Percentiles rank a stretch among this genome's conserved stretches.
Evolutionary conservation across 2,329 filamentous ascomycete genomes (phyloP).

Genomic region (Fusarium odoratissimum): DNA sequence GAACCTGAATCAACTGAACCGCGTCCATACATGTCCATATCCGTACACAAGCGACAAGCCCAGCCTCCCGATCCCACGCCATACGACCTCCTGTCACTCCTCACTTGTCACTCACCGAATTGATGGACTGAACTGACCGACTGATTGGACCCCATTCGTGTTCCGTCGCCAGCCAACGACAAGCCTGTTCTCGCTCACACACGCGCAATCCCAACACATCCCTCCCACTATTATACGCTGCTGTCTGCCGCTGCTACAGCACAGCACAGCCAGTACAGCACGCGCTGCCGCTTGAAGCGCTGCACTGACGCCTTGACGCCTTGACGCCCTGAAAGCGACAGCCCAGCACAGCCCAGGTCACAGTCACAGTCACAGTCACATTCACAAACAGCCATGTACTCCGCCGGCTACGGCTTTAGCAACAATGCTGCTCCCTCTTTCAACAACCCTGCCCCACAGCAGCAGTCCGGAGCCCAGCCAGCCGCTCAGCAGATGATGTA

Average conservation of each 20-base stretch:
- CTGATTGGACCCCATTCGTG: slow-evolving; percentile 31
- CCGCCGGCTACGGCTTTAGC: slow-evolving; percentile 65
- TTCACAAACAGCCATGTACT: slow-evolving; percentile 58
- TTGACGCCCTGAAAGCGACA: slow-evolving; percentile 22
- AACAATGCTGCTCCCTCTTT: slow-evolving; percentile 64
- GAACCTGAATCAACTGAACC: slow-evolving; percentile 41
- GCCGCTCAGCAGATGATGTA: slow-evolving; percentile 68
- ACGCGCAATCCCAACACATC: slow-evolving; percentile 23
- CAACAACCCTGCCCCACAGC: slow-evolving; percentile 57
- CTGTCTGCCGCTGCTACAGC: slow-evolving; percentile 28
- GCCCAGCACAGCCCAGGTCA: slow-evolving; percentile 2
- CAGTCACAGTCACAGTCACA: slow-evolving; percentile 2
- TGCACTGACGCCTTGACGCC: slow-evolving; percentile 37
- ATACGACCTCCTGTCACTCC: slow-evolving; percentile 20
- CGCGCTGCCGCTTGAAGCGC: slow-evolving; percentile 38
- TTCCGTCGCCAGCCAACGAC: slow-evolving; percentile 36
- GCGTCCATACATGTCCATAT: slow-evolving; percentile 38
- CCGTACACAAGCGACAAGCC: slow-evolving; percentile 42
- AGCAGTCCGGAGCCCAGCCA: slow-evolving; percentile 54
- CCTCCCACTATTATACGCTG: slow-evolving; percentile 17
- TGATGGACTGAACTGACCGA: slow-evolving; percentile 17
- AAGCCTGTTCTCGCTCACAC: slow-evolving; percentile 31
- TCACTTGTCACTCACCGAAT: slow-evolving; percentile 15
- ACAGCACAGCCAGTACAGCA: slow-evolving; percentile 2
- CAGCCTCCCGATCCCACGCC: slow-evolving; percentile 32